phyloP scores from a whole-genome alignment of 441 rosid species.

The Pelargonium australe region DNA sequence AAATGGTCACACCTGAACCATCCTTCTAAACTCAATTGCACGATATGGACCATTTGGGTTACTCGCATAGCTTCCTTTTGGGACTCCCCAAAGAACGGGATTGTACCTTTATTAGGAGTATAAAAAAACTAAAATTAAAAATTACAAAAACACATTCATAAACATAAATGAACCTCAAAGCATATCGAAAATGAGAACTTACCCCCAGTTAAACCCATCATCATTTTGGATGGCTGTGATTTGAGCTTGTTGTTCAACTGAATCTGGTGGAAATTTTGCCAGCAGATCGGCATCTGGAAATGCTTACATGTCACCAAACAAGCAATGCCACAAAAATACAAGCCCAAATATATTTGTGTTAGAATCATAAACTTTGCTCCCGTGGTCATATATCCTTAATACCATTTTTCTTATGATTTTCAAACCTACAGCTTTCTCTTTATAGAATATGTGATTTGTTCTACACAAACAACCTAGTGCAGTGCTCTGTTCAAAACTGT shows the following conservation, averaged over 20 bases:
- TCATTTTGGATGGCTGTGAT: slow-evolving; percentile 60
- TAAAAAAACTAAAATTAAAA: slow-evolving; percentile 17
- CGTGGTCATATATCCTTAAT: background rate
- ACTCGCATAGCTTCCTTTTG: slow-evolving; percentile 97
- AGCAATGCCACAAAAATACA: slow-evolving; percentile 13
- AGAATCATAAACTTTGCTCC: slow-evolving; percentile 8
- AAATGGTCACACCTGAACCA: slow-evolving; percentile 70
- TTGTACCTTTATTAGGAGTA: slow-evolving; percentile 55
- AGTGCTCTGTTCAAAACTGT: background rate
- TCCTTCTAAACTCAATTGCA: slow-evolving; percentile 73
- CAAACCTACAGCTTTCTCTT: background rate
- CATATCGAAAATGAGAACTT: slow-evolving; percentile 25
- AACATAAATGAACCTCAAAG: slow-evolving; percentile 19
- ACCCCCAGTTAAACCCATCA: slow-evolving; percentile 99
- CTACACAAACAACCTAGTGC: background rate
- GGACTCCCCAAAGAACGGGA: slow-evolving; percentile 96
- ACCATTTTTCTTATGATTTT: background rate
- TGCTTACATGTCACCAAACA: slow-evolving; percentile 20
- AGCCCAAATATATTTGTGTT: slow-evolving; percentile 15
- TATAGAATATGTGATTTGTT: slow-evolving; percentile 2
- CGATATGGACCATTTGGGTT: slow-evolving; percentile 70
- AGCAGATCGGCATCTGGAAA: slow-evolving; percentile 59
- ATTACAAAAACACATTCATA: slow-evolving; percentile 5
- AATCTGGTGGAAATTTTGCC: slow-evolving; percentile 72
- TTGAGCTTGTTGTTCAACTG: slow-evolving; percentile 76